Conservation (phyloP, 306 rosid genomes). For the Hippophae rhamnoides region DNA sequence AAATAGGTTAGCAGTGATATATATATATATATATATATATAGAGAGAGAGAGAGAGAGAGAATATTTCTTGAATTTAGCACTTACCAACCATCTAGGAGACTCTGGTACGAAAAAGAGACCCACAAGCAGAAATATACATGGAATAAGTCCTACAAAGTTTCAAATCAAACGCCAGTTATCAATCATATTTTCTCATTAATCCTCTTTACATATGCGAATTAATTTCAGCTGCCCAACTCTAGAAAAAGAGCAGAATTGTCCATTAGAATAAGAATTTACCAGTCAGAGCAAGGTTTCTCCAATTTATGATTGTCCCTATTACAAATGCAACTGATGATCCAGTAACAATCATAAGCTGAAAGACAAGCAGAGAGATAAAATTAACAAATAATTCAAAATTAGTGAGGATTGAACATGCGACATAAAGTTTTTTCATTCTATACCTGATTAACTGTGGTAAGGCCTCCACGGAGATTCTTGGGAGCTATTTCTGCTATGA, state of each 20-base stretch:
- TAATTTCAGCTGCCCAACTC: not conserved
- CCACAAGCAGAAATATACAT: slow-evolving; percentile 40
- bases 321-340: slow-evolving; percentile 46
- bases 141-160: slow-evolving; percentile 56
- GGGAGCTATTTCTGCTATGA: slow-evolving; percentile 32
- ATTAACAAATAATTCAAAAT: not conserved
- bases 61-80: not conserved
- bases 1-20: too few relatives aligned
- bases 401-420: not conserved
- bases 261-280: slow-evolving; percentile 11
- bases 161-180: not conserved
- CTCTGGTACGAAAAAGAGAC: slow-evolving; percentile 32
- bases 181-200: slow-evolving; percentile 4
- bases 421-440: not conserved
- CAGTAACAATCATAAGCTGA: slow-evolving; percentile 39
- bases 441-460: slow-evolving; percentile 34
- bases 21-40: too few relatives aligned
- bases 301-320: slow-evolving; percentile 42
- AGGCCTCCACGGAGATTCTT: slow-evolving; percentile 37
- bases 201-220: not conserved
- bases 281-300: slow-evolving; percentile 31
- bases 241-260: not conserved
- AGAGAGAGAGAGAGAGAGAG: too few relatives aligned
- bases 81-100: slow-evolving; percentile 50
- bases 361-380: not conserved